A percentile compares a stretch with the other conserved stretches of the same genome.
These are phyloP conservation scores for Colletotrichum gigasporum DNA, from an alignment of 2,329 filamentous ascomycete genomes.

Conservation along the genomic window DNA sequence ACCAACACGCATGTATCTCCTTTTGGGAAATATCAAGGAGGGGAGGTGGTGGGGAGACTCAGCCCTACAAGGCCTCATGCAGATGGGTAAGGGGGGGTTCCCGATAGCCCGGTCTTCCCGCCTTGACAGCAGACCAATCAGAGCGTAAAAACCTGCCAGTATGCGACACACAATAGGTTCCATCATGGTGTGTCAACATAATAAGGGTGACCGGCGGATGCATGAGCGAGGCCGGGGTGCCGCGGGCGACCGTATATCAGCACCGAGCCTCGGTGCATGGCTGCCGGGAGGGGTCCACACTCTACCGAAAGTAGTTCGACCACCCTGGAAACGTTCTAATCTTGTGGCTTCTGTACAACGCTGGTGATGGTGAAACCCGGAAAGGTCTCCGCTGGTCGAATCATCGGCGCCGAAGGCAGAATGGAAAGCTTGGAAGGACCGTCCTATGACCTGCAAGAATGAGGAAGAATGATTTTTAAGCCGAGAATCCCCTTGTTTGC, in stretches of 20 bases:
- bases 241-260: not conserved
- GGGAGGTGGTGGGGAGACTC: not conserved
- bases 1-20: not conserved
- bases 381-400: not conserved
- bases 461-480: too few relatives aligned
- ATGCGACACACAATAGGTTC: not conserved
- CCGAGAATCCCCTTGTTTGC: not conserved
- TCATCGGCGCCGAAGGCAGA: not conserved
- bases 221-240: not conserved
- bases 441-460: not conserved
- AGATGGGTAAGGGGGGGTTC: not conserved
- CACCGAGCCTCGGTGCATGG: too few relatives aligned
- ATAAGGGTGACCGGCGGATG: not conserved
- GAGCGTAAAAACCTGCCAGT: not conserved
- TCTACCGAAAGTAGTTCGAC: not conserved
- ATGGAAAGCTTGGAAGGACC: not conserved
- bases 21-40: constrained; percentile 4
- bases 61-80: constrained; percentile 1
- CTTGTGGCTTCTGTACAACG: not conserved
- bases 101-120: not conserved
- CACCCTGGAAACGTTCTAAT: not conserved
- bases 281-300: too few relatives aligned
- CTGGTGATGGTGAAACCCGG: not conserved
- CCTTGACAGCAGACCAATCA: not conserved
- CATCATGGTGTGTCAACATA: not conserved